Evolutionary conservation across 441 rosid species (phyloP), one percentile per base, ranked within the genome.

Genomic region (Breynia disticha): DNA sequence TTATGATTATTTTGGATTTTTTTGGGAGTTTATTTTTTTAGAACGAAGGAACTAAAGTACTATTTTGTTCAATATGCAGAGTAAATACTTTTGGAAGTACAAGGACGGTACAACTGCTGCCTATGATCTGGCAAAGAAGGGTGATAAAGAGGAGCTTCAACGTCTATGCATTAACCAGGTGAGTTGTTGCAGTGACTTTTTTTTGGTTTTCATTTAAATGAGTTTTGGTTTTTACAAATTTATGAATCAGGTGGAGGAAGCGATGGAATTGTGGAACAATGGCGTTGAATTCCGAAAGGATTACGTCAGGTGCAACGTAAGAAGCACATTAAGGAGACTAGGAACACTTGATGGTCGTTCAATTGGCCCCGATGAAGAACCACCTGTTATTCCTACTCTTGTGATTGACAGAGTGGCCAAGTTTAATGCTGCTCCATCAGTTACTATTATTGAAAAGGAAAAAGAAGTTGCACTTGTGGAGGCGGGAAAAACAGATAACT

Each of bases 281-380:
- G 61, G 74, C 28, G 83, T 68, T 19, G 90, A 79, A 64, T 90
- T 84, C 68, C 84, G 94, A 44, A 73, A 56, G 44, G 79, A 84
- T 49, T 90, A 90, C 62, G 50, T 71, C 62, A 78, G 70, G 45
- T 65, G 76, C 78, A 90, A 84, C 63, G 42, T 68, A 12, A 76
- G 72, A 56, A 79, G 86, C 61, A 90, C 91, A 20, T 35, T 72
- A 8, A 73, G 82, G 78, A 86, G 94, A 77, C 60, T 90, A 58
- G 79, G 73, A 71, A 90, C 94, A 16, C 57, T 73, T 49, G 97
- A 90, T 67, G 97, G 97, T 48, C 90, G 97, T 56, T 71, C 90
- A 51, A 83, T 82, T 48, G 95, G 97, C 60, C 93, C 84, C 44
- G 78, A 82, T 60, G 97, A 86, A 72, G 82, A 72, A 55, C 79